Percentiles rank a stretch among this genome's conserved stretches.
These are phyloP conservation scores for Nemania sp. DNA, from an alignment of 2,329 filamentous ascomycete species.

Conservation along the genomic window DNA sequence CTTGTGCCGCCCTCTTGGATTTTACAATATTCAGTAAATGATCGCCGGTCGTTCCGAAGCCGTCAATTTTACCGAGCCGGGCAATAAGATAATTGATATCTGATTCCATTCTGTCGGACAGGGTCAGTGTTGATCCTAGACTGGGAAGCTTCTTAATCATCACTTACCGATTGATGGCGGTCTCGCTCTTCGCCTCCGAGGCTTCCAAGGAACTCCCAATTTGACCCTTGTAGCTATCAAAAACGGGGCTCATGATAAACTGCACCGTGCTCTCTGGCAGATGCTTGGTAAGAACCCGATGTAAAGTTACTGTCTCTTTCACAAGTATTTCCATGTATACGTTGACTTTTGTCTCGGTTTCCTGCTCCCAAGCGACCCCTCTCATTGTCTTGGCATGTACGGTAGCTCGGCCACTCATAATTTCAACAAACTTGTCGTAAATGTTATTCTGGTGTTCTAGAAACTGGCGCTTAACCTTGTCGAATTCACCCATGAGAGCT, in stretches of 20 bases:
- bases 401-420: slow-evolving; percentile 79
- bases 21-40: slow-evolving; percentile 68
- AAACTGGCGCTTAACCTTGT: slow-evolving; percentile 80
- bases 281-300: slow-evolving; percentile 82
- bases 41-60: slow-evolving; percentile 74
- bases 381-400: slow-evolving; percentile 76
- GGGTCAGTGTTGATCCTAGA: slow-evolving; percentile 1
- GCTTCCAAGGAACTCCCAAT: slow-evolving; percentile 73
- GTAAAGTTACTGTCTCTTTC: slow-evolving; percentile 83
- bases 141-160: background rate
- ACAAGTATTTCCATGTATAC: slow-evolving; percentile 84
- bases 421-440: slow-evolving; percentile 90
- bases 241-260: slow-evolving; percentile 86
- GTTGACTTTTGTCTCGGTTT: slow-evolving; percentile 54
- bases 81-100: slow-evolving; percentile 75
- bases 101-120: slow-evolving; percentile 65
- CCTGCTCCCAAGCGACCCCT: slow-evolving; percentile 74
- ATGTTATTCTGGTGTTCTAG: slow-evolving; percentile 92
- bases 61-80: slow-evolving; percentile 77
- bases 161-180: slow-evolving; percentile 72
- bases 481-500: slow-evolving; percentile 78
- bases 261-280: slow-evolving; percentile 75
- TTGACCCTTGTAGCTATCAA: slow-evolving; percentile 78
- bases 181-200: slow-evolving; percentile 66
- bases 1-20: slow-evolving; percentile 53